A percentile compares a stretch with the other conserved stretches of the same genome.
phyloP scores from a whole-genome alignment of 805 yeast genomes.

The Candida vartiovaarae region DNA sequence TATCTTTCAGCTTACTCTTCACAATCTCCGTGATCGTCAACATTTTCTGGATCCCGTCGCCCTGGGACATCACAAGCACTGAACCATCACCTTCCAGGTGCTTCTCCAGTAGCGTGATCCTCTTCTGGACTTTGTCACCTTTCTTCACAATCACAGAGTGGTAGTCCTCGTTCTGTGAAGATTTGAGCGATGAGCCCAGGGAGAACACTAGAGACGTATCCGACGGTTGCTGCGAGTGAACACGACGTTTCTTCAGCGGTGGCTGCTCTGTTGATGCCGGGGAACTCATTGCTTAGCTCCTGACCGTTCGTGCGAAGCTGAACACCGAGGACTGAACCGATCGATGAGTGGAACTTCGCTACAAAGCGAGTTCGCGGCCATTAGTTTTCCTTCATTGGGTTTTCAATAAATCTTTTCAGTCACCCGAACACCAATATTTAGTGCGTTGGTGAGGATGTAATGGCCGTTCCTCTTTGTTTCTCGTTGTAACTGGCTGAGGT shows the following conservation, averaged over 20 bases:
- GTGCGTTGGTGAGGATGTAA: too few relatives aligned
- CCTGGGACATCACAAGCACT: slow-evolving; percentile 18
- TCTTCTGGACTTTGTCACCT: slow-evolving; percentile 18
- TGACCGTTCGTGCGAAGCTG: too few relatives aligned
- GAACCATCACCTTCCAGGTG: not conserved
- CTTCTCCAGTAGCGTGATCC: slow-evolving; percentile 9
- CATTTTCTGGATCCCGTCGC: slow-evolving; percentile 19
- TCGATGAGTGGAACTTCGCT: not conserved
- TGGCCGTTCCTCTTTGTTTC: too few relatives aligned
- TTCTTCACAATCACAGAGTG: slow-evolving; percentile 9
- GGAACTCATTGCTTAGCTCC: not conserved
- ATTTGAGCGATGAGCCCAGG: not conserved
- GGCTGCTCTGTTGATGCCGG: slow-evolving; percentile 6
- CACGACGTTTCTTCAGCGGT: slow-evolving; percentile 10
- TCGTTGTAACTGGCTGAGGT: too few relatives aligned
- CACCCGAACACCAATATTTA: not conserved
- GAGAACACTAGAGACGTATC: not conserved
- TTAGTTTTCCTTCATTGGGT: too few relatives aligned
- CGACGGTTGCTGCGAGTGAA: slow-evolving; percentile 3
- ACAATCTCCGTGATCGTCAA: slow-evolving; percentile 19
- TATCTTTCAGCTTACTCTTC: slow-evolving; percentile 8
- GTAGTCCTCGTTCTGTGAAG: not conserved
- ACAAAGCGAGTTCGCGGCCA: not conserved
- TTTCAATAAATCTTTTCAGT: too few relatives aligned
- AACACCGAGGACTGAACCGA: not conserved